A percentile compares a stretch with the other conserved stretches of the same genome.
Conservation (phyloP, 2,329 filamentous ascomycete genomes). For the Curvularia verruculosa region DNA sequence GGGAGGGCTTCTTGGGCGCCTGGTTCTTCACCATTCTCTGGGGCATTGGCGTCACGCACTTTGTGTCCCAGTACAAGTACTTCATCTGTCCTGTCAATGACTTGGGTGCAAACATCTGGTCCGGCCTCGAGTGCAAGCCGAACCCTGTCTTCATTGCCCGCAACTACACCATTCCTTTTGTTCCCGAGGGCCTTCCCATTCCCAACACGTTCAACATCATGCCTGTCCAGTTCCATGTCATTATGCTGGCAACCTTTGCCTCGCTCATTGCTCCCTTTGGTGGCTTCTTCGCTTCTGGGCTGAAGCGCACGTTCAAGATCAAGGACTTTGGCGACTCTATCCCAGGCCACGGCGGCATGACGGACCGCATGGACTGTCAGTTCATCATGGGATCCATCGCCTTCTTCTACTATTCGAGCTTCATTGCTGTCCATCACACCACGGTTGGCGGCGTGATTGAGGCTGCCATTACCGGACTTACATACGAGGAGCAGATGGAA, state of each 20-base stretch:
- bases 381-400: conserved; percentile 99
- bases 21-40: conserved; percentile 95
- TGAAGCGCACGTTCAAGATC: conserved; percentile 99
- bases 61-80: conserved; percentile 90
- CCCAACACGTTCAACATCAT: conserved; percentile 76
- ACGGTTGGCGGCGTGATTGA: conserved; percentile 88
- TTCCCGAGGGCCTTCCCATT: conserved; percentile 58
- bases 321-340: conserved; percentile 99
- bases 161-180: conserved; percentile 69
- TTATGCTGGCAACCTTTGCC: conserved; percentile 89
- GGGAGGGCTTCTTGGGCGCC: conserved; percentile 94
- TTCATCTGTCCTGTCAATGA: conserved; percentile 98
- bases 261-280: conserved; percentile 97
- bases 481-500: conserved; percentile 87
- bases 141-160: conserved; percentile 90
- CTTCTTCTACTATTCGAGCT: conserved; percentile 98
- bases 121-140: conserved; percentile 83
- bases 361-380: conserved; percentile 98
- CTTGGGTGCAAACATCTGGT: conserved; percentile 90
- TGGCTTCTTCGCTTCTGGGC: conserved; percentile 95
- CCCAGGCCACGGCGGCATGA: conserved; percentile 96
- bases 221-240: conserved; percentile 92
- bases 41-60: conserved; percentile 78
- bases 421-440: conserved; percentile 87
- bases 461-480: conserved; percentile 86